phyloP scores from a whole-genome alignment of 2,329 filamentous ascomycete genomes.

The Parafenestella ontariensis region DNA sequence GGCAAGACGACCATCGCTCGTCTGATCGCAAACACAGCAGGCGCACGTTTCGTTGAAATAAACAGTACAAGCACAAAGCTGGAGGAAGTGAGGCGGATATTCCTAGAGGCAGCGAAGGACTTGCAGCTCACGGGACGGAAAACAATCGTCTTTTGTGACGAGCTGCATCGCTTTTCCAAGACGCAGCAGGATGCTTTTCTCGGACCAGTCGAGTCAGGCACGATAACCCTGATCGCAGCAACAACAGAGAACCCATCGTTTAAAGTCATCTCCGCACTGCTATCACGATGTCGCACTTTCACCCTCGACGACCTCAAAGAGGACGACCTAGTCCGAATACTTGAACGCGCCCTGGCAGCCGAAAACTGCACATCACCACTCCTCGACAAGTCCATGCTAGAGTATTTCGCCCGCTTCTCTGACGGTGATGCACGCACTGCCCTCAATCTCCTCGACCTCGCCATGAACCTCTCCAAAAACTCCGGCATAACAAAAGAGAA shows the following conservation, averaged over 20 bases:
- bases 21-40: conserved; percentile 83
- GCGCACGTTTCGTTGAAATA: conserved; percentile 84
- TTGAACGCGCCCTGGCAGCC: conserved; percentile 74
- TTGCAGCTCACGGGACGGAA: conserved; percentile 80
- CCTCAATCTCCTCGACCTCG: conserved; percentile 89
- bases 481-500: conserved; percentile 73
- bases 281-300: conserved; percentile 91
- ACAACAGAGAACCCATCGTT: conserved; percentile 98
- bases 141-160: conserved; percentile 97
- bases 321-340: conserved; percentile 74
- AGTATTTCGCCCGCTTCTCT: conserved; percentile 83
- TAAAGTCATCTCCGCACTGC: conserved; percentile 84
- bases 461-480: conserved; percentile 75
- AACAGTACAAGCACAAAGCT: conserved; percentile 91
- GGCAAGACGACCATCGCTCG: conserved; percentile 93
- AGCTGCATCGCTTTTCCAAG: conserved; percentile 92
- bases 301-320: conserved; percentile 78
- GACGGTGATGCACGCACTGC: conserved; percentile 94
- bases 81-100: conserved; percentile 90
- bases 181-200: conserved; percentile 94
- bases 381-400: conserved; percentile 77
- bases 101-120: conserved; percentile 83
- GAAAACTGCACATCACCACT: conserved; percentile 65
- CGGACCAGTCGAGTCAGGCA: conserved; percentile 87
- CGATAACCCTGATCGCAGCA: conserved; percentile 89